A percentile compares a stretch with the other conserved stretches of the same genome.
Evolutionary conservation across 2,329 filamentous ascomycete species (phyloP).

Genomic region (Stagonosporopsis rhizophila): DNA sequence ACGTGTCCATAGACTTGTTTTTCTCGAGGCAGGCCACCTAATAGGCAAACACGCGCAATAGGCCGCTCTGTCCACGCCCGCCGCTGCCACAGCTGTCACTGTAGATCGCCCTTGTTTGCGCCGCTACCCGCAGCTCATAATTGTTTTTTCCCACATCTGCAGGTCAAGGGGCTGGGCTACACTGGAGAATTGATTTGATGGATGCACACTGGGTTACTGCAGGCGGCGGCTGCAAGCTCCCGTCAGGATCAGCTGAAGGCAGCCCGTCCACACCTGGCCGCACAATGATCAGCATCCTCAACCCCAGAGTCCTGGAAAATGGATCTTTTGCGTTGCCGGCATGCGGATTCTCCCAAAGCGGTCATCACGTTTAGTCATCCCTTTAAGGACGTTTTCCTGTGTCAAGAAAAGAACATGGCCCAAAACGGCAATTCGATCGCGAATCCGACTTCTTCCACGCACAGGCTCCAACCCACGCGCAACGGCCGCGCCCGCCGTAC

Average conservation of each 20-base stretch:
- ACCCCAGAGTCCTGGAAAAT: not conserved
- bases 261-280: not conserved
- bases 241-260: conserved; percentile 2
- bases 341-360: not conserved
- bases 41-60: not conserved
- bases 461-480: conserved; percentile 9
- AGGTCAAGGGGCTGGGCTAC: not conserved
- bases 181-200: conserved; percentile 8
- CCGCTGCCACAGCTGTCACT: conserved; percentile 1
- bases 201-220: not conserved
- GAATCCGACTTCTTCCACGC: conserved; percentile 7
- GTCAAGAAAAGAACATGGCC: not conserved
- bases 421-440: conserved; percentile 1
- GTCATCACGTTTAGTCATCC: not conserved
- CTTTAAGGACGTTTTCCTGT: not conserved
- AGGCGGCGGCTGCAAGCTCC: conserved; percentile 2
- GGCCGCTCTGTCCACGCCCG: conserved; percentile 5
- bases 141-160: conserved; percentile 5
- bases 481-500: conserved; percentile 7
- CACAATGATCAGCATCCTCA: not conserved
- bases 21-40: not conserved
- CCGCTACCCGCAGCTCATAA: not conserved
- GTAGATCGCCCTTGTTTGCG: conserved; percentile 3
- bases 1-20: conserved; percentile 7
- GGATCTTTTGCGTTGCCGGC: not conserved